phyloP scores from a whole-genome alignment of 2,329 filamentous ascomycete species.

The Alternaria arbusti region DNA sequence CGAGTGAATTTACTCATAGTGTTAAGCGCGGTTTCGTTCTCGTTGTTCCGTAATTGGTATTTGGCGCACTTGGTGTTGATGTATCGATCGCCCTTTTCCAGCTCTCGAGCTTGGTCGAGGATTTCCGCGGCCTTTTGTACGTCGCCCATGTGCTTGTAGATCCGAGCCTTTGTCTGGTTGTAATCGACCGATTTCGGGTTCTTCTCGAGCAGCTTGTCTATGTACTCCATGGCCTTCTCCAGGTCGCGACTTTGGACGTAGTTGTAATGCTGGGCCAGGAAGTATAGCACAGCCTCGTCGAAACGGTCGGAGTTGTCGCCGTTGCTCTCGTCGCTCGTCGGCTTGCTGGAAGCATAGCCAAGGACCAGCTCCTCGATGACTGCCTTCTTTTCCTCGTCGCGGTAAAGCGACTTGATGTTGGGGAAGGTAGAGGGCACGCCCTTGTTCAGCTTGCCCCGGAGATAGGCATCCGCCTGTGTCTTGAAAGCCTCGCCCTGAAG shows the following conservation, averaged over 20 bases:
- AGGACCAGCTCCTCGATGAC: constrained; percentile 77
- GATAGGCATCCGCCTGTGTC: constrained; percentile 76
- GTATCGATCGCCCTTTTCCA: constrained; percentile 91
- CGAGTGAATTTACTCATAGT: constrained; percentile 95
- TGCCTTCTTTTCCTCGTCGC: constrained; percentile 77
- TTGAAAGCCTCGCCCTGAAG: constrained; percentile 80
- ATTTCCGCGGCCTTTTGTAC: constrained; percentile 77
- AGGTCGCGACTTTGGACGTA: constrained; percentile 87
- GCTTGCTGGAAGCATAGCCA: constrained; percentile 72
- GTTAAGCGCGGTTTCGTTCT: constrained; percentile 83
- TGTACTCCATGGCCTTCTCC: constrained; percentile 77
- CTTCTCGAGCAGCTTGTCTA: constrained; percentile 82
- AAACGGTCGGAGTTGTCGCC: constrained; percentile 65
- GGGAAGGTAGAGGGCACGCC: constrained; percentile 96
- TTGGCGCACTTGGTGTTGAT: constrained; percentile 99
- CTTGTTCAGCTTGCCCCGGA: constrained; percentile 85
- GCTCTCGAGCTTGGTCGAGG: constrained; percentile 84
- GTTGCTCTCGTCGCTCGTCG: constrained; percentile 59
- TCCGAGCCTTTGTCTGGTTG: constrained; percentile 92
- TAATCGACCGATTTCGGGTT: constrained; percentile 86
- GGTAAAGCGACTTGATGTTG: constrained; percentile 93
- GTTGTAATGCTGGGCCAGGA: constrained; percentile 96
- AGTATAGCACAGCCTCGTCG: constrained; percentile 83
- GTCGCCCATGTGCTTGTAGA: constrained; percentile 90
- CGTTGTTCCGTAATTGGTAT: constrained; percentile 91